Base-by-base conservation (phyloP, 169 alveolate species). In the Plasmodium gallinaceum region DNA sequence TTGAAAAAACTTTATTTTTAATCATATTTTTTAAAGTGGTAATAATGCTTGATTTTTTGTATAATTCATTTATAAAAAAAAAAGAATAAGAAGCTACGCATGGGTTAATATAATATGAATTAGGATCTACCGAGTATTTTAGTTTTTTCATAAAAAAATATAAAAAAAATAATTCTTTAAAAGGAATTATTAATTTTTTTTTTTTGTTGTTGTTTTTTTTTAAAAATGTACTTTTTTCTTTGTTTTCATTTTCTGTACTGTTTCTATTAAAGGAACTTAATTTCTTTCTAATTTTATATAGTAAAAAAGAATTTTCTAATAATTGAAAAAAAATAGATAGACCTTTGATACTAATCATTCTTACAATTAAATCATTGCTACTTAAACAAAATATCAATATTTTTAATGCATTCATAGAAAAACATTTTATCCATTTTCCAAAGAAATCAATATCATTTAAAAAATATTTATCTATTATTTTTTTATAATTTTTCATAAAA, bases 291-390 rank as follows among this genome's bases (percentile, higher is more conserved):
- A 86, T 86, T 71, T 86, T 86, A 72, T 86, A 71, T 12, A 86
- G 74, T 7, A 86, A 61, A 86, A 86, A 86, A 5, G 88, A 64
- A 52, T 71, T 86, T 24, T 86, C 92, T 26, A 86, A 24, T 20
- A 86, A 26, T 39, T 86, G 86, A 51, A 20, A 86, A 86, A 86
- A 86, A 26, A 86, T 86, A 32, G 92, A 86, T 54, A 86, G 42
- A 39, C 92, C 92, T 73, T 86, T 86, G 45, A 86, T 24, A 74
- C 92, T 86, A 42, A 86, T 86, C 24, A 72, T 86, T 18, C 92
- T 86, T 32, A 72, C 76, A 39, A 86, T 86, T 12, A 86, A 24
- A 52, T 86, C 92, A 65, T 72, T 86, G 58, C 92, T 86, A 51
- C 92, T 86, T 74, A 86, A 71, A 39, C 78, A 86, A 42, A 70